Base-by-base conservation (phyloP, 2,329 filamentous ascomycete genomes). In the Cercospora citrullina region DNA sequence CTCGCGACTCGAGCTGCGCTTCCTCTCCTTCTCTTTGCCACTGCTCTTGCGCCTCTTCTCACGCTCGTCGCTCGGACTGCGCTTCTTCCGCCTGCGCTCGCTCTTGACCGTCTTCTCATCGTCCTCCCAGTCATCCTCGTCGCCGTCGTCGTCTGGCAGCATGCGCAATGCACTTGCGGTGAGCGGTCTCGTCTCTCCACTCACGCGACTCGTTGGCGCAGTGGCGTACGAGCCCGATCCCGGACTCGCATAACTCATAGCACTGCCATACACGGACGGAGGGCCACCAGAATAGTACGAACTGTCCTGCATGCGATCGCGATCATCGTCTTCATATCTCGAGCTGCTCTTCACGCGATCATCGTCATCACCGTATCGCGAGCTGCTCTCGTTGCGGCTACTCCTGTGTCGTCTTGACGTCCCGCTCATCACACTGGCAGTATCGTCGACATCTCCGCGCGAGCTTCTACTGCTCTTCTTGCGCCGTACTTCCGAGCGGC, bases 161-260 rank as follows among this genome's bases (percentile, higher is more conserved):
- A 73, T 72, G 26, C 74, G 72, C 63, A 79, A 68, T 1, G 78
- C 76, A 68, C 77, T 78, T 63, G 76, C 78, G 4, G 78, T 79
- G 67, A 79, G 67, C 16, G 71, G 68, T 23, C 64, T 69, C 33
- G 63, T 59, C 23, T 65, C 63, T 26, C 39, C 70, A 76, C 77
- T 66, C 48, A 61, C 73, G 39, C 73, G 68, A 58, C 71, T 73
- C 33, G 63, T 76, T 61, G 71, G 72, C 36, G 80, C 80, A 51
- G 81, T 82, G 42, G 72, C 79, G 73, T 79, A 82, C 36, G 59
- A 45, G 39, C 63, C 61, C 8, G 48, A 65, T 14, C 33, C 36
- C 1, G 67, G 67, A 28, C 63, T 65, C 23, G 63, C 63, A 51
- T 68, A 68, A 28, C 45, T 64, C 36, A 55, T 60, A 51, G 55